A percentile compares a stretch with the other conserved stretches of the same genome.
Evolutionary conservation across 1,139 yeast genomes (phyloP).

Genomic region (Protomyces pachydermus): DNA sequence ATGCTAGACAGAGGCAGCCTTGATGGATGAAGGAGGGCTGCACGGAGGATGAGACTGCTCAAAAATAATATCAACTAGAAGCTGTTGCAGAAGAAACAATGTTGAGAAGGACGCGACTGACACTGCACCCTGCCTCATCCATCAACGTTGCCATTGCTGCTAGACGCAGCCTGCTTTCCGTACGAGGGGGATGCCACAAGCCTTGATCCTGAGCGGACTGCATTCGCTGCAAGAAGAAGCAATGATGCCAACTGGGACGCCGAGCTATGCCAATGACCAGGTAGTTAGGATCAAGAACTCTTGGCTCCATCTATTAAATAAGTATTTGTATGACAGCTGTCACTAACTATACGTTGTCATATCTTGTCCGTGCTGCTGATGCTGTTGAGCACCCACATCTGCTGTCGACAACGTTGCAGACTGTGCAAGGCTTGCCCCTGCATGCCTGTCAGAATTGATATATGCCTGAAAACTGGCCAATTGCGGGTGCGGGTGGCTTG

Average conservation of each 20-base stretch:
- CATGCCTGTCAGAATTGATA: neutral
- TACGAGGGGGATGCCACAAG: neutral
- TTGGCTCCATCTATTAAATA: neutral
- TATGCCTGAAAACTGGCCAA: neutral
- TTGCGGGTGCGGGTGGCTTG: neutral
- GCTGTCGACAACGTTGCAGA: neutral
- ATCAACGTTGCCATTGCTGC: too few relatives aligned
- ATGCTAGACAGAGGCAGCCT: too few relatives aligned
- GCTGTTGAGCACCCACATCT: neutral
- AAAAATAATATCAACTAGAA: constrained; percentile 27
- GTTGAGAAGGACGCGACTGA: constrained; percentile 25
- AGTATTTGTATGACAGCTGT: neutral
- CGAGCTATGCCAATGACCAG: neutral
- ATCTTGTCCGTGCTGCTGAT: neutral
- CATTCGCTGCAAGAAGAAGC: neutral
- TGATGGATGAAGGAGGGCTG: neutral
- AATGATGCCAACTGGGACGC: constrained; percentile 1
- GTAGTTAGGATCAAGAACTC: neutral
- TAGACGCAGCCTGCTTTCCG: neutral
- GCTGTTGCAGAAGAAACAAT: constrained; percentile 26
- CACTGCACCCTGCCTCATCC: neutral
- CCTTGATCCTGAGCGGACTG: neutral
- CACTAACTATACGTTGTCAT: neutral
- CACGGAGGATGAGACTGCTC: constrained; percentile 21
- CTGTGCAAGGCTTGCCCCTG: neutral